Evolutionary conservation across 306 rosid genomes (phyloP).

Genomic region (Medicago lupulina): DNA sequence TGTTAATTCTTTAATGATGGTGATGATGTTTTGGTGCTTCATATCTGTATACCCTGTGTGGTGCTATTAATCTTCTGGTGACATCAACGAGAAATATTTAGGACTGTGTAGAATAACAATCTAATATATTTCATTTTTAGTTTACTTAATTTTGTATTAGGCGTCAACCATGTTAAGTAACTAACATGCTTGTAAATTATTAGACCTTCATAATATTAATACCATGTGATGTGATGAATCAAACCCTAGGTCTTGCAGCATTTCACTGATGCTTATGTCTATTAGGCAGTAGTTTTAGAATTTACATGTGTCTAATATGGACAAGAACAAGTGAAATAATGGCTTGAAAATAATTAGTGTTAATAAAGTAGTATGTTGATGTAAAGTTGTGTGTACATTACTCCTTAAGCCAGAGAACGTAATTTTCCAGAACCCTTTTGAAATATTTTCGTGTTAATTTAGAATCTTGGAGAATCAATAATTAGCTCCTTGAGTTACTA

Average conservation of each 20-base stretch:
- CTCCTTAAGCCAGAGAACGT: background rate
- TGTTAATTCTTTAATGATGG: background rate
- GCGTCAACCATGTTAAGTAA: background rate
- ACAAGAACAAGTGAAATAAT: constrained; percentile 11
- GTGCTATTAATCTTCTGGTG: background rate
- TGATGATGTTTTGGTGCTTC: constrained; percentile 15
- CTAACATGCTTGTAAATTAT: constrained; percentile 20
- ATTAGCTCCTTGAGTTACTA: background rate
- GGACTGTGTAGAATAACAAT: constrained; percentile 8
- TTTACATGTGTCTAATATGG: background rate
- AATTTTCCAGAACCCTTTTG: background rate
- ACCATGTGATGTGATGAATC: background rate
- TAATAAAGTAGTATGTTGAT: background rate
- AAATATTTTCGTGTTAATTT: background rate
- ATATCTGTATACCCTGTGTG: background rate
- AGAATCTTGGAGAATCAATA: constrained; percentile 4
- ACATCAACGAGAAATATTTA: background rate
- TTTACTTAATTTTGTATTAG: constrained; percentile 13
- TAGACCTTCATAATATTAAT: background rate
- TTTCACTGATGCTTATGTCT: background rate
- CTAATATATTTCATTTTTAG: background rate
- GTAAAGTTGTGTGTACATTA: background rate
- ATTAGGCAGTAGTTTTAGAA: constrained; percentile 1
- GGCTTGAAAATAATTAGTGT: constrained; percentile 6
- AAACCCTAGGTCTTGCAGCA: background rate